Percentiles rank a stretch among this genome's conserved stretches.
phyloP scores from a whole-genome alignment of 2,329 filamentous ascomycete species.

The Aspergillus awamori region DNA sequence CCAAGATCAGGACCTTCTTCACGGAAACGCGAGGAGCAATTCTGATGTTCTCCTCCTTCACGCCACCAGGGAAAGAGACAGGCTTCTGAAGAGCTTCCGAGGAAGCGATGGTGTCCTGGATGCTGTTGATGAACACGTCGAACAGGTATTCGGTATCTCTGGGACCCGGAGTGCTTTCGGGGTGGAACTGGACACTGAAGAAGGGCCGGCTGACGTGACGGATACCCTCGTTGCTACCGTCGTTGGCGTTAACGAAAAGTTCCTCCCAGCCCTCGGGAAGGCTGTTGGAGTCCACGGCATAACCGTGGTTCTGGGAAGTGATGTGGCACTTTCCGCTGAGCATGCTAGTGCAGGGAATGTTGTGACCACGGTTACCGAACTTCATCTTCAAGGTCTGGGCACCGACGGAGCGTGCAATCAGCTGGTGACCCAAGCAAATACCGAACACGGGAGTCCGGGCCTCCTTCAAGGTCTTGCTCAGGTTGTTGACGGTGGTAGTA shows the following conservation, averaged over 20 bases:
- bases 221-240: slow-evolving; percentile 97
- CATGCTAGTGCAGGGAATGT: slow-evolving; percentile 96
- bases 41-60: slow-evolving; percentile 74
- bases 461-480: slow-evolving; percentile 73
- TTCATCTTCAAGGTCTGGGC: slow-evolving; percentile 94
- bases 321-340: slow-evolving; percentile 97
- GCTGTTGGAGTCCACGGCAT: slow-evolving; percentile 79
- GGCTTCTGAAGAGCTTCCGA: slow-evolving; percentile 68
- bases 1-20: slow-evolving; percentile 93
- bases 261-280: slow-evolving; percentile 83
- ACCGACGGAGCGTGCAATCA: slow-evolving; percentile 84
- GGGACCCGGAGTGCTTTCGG: slow-evolving; percentile 93
- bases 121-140: slow-evolving; percentile 90
- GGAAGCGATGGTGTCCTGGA: slow-evolving; percentile 71
- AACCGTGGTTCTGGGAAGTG: slow-evolving; percentile 98
- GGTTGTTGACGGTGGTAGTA: slow-evolving; percentile 74
- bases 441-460: slow-evolving; percentile 88
- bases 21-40: slow-evolving; percentile 77
- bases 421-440: slow-evolving; percentile 93
- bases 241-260: slow-evolving; percentile 97
- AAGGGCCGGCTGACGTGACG: slow-evolving; percentile 82
- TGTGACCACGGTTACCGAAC: slow-evolving; percentile 97
- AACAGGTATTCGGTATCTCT: slow-evolving; percentile 96
- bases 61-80: slow-evolving; percentile 85
- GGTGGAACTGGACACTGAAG: slow-evolving; percentile 99